A percentile compares a stretch with the other conserved stretches of the same genome.
Evolutionary conservation across 2,329 filamentous ascomycete genomes (phyloP).

Genomic region (Sarocladium strictum): DNA sequence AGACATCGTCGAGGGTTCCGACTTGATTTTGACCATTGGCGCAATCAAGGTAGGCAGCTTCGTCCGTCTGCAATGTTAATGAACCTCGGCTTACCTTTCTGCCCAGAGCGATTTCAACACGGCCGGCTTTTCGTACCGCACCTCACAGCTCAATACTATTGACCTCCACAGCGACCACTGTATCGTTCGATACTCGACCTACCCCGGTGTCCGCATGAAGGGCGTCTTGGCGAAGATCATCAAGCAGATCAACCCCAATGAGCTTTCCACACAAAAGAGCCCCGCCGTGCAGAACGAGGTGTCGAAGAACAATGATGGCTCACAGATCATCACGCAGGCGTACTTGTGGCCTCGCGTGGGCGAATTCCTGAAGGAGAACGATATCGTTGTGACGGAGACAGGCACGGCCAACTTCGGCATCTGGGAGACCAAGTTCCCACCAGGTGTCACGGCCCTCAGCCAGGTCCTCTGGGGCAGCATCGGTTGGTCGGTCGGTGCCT

Average conservation of each 20-base stretch:
- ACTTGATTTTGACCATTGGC: constrained; percentile 66
- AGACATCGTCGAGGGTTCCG: constrained; percentile 59
- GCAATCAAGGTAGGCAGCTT: constrained; percentile 42
- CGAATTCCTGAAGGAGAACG: constrained; percentile 63
- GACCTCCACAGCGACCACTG: constrained; percentile 73
- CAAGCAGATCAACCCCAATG: constrained; percentile 47
- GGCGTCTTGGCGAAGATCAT: constrained; percentile 70
- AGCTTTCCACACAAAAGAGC: constrained; percentile 49
- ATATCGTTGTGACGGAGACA: constrained; percentile 81
- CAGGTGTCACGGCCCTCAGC: constrained; percentile 70
- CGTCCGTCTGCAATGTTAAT: not conserved
- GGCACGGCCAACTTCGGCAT: constrained; percentile 86
- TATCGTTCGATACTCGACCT: constrained; percentile 71
- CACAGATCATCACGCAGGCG: constrained; percentile 54
- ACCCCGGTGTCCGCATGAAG: constrained; percentile 71
- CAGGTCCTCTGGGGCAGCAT: constrained; percentile 71
- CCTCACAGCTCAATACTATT: constrained; percentile 71
- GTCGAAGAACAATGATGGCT: constrained; percentile 31
- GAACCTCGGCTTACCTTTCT: not conserved
- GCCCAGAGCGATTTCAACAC: constrained; percentile 72
- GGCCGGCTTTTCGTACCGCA: constrained; percentile 73
- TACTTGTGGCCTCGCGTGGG: constrained; percentile 76
- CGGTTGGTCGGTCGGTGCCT: constrained; percentile 54
- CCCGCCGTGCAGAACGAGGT: constrained; percentile 50
- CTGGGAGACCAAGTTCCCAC: constrained; percentile 76